A percentile compares a stretch with the other conserved stretches of the same genome.
phyloP scores from a whole-genome alignment of 2,329 filamentous ascomycete genomes.

The Cladorrhinum sp. region DNA sequence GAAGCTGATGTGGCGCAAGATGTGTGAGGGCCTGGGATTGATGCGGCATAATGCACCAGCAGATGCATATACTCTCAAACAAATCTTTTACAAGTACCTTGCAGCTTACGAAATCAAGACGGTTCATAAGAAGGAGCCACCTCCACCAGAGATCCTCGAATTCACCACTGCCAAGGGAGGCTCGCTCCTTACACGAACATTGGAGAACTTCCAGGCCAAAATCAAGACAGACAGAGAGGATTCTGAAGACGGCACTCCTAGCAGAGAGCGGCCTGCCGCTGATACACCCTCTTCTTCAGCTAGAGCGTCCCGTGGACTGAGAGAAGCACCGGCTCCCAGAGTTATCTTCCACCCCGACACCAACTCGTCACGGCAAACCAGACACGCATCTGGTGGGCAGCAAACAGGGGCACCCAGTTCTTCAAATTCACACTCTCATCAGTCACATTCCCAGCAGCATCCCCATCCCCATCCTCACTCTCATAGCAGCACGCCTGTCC shows the following conservation, averaged over 20 bases:
- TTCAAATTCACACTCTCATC: slow-evolving; percentile 23
- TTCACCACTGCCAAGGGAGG: slow-evolving; percentile 83
- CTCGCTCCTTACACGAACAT: slow-evolving; percentile 70
- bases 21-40: slow-evolving; percentile 74
- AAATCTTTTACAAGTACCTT: slow-evolving; percentile 85
- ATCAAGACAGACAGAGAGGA: slow-evolving; percentile 49
- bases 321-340: slow-evolving; percentile 80
- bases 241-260: slow-evolving; percentile 59
- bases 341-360: slow-evolving; percentile 83
- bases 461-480: slow-evolving; percentile 26
- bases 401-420: slow-evolving; percentile 24
- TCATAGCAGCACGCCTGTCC: slow-evolving; percentile 30
- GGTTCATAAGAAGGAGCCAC: slow-evolving; percentile 74
- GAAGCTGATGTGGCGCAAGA: slow-evolving; percentile 80
- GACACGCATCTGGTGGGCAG: slow-evolving; percentile 53
- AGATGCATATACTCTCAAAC: slow-evolving; percentile 83
- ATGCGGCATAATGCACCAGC: slow-evolving; percentile 72
- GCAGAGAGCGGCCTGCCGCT: slow-evolving; percentile 49
- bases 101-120: slow-evolving; percentile 82
- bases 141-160: slow-evolving; percentile 84
- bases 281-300: slow-evolving; percentile 53
- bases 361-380: slow-evolving; percentile 59
- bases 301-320: slow-evolving; percentile 61
- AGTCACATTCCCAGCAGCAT: slow-evolving; percentile 26
- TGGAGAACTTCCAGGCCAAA: slow-evolving; percentile 64